phyloP scores from a whole-genome alignment of 2,329 filamentous ascomycete species.

The Penicillium sumatraense region DNA sequence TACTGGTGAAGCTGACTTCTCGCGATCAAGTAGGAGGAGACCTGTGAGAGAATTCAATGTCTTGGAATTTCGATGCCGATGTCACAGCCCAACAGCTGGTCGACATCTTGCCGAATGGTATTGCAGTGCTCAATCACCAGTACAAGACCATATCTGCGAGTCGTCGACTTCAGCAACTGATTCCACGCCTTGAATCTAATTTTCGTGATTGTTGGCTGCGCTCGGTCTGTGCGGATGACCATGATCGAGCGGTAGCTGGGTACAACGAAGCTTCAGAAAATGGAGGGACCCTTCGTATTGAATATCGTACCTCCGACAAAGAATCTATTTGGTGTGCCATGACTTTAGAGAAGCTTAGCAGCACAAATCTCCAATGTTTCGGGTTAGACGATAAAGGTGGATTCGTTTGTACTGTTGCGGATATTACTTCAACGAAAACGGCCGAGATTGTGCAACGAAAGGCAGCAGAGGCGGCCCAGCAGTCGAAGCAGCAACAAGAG shows the following conservation, averaged over 20 bases:
- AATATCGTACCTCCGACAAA: conserved; percentile 26
- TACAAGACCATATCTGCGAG: conserved; percentile 27
- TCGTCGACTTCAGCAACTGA: conserved; percentile 24
- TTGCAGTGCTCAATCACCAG: conserved; percentile 26
- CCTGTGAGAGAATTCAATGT: too few species aligned
- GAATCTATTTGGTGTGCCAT: conserved; percentile 25
- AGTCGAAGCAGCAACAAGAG: conserved; percentile 78
- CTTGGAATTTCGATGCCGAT: conserved; percentile 6
- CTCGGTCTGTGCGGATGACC: conserved; percentile 27
- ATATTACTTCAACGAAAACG: conserved; percentile 85
- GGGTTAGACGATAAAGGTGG: conserved; percentile 10
- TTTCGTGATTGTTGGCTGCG: conserved; percentile 22
- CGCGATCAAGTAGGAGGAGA: too few species aligned
- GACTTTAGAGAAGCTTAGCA: conserved; percentile 18
- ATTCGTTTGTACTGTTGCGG: conserved; percentile 63
- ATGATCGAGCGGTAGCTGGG: conserved; percentile 12
- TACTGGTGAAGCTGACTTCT: too few species aligned
- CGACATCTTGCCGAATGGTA: conserved; percentile 29
- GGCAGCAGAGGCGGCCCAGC: conserved; percentile 78
- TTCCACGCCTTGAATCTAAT: background rate
- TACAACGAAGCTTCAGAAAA: conserved; percentile 11
- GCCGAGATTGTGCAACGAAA: conserved; percentile 79
- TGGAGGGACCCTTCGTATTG: conserved; percentile 21
- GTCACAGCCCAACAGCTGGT: conserved; percentile 31
- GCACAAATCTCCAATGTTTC: conserved; percentile 15